These are phyloP conservation scores for Candida sanyaensis DNA, from an alignment of 1,139 yeast genomes.

Conservation along the genomic window DNA sequence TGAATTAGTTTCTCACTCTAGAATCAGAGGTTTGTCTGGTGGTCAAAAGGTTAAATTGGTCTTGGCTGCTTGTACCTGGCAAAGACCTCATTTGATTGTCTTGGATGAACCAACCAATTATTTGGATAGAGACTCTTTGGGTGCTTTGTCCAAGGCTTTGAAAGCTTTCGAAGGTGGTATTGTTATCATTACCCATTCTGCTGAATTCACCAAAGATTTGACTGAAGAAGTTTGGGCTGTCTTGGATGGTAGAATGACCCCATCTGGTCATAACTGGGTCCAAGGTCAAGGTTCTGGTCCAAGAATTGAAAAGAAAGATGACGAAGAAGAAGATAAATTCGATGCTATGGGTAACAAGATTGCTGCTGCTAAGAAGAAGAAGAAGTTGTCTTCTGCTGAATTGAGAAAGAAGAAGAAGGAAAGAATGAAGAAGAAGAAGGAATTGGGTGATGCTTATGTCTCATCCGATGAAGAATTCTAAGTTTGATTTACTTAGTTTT, in stretches of 20 bases:
- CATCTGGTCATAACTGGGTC: slow-evolving; percentile 99
- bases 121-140: slow-evolving; percentile 98
- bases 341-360: slow-evolving; percentile 99
- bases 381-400: slow-evolving; percentile 97
- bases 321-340: slow-evolving; percentile 96
- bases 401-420: slow-evolving; percentile 99
- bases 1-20: slow-evolving; percentile 98
- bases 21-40: slow-evolving; percentile 99
- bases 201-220: slow-evolving; percentile 98
- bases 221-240: slow-evolving; percentile 99
- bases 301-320: slow-evolving; percentile 94
- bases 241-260: slow-evolving; percentile 95
- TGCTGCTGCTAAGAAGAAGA: slow-evolving; percentile 93
- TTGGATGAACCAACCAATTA: slow-evolving; percentile 99
- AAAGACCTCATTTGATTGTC: slow-evolving; percentile 99
- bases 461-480: slow-evolving; percentile 84
- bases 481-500: slow-evolving; percentile 10
- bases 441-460: slow-evolving; percentile 97
- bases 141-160: slow-evolving; percentile 98
- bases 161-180: slow-evolving; percentile 99
- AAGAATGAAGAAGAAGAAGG: slow-evolving; percentile 99
- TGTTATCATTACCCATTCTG: slow-evolving; percentile 99
- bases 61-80: slow-evolving; percentile 99
- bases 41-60: slow-evolving; percentile 99
- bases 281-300: slow-evolving; percentile 99